A percentile compares a stretch with the other conserved stretches of the same genome.
Evolutionary conservation across 768 basidiomycete genomes (phyloP).

Genomic region (Mycena kentingensis): DNA sequence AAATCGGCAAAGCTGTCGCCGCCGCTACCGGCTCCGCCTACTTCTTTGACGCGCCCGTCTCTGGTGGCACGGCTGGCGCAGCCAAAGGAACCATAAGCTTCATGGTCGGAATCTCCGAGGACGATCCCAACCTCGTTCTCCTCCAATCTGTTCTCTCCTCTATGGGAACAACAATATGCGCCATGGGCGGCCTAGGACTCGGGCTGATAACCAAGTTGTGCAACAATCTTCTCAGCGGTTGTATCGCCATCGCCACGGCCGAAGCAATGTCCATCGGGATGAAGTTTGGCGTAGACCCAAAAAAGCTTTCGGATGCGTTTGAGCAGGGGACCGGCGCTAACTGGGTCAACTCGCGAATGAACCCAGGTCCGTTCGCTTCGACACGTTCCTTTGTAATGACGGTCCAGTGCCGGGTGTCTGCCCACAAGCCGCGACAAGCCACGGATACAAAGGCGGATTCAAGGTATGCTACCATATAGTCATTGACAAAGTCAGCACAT

Average conservation of each 20-base stretch:
- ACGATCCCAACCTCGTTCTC: conserved; percentile 35
- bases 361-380: conserved; percentile 27
- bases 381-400: background rate
- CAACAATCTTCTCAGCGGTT: conserved; percentile 46
- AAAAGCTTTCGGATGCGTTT: conserved; percentile 40
- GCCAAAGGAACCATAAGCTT: conserved; percentile 40
- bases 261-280: conserved; percentile 50
- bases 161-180: conserved; percentile 41
- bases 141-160: conserved; percentile 34
- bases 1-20: conserved; percentile 33
- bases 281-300: conserved; percentile 44
- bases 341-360: conserved; percentile 44
- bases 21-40: conserved; percentile 26
- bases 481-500: background rate
- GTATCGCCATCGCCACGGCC: conserved; percentile 44
- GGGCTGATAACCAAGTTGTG: conserved; percentile 47
- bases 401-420: conserved; percentile 43
- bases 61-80: conserved; percentile 44
- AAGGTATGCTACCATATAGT: conserved; percentile 30
- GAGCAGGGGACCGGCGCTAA: conserved; percentile 43
- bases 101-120: conserved; percentile 40
- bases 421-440: conserved; percentile 44
- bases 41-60: conserved; percentile 47
- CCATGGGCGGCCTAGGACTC: conserved; percentile 41
- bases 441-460: conserved; percentile 45